Evolutionary conservation across 192 early-diverging fungal genomes (phyloP).

Genomic region (Gorgonomyces haynaldii): DNA sequence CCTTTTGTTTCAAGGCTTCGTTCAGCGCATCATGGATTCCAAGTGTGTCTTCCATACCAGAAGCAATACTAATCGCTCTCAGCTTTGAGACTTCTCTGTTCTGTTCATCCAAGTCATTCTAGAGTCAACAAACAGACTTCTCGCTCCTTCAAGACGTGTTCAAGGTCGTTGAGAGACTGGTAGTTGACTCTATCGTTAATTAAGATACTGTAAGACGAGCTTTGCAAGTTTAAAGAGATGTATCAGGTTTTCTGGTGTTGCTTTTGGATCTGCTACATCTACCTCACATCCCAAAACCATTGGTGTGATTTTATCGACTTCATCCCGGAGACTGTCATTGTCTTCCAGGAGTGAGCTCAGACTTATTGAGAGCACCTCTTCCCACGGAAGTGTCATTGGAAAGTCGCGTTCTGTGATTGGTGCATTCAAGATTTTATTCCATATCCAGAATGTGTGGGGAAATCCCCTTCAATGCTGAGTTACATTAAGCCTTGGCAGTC

Average conservation of each 20-base stretch:
- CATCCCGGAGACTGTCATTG: too few relatives aligned
- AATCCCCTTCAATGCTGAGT: too few relatives aligned
- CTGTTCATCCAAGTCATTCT: slow-evolving; percentile 6
- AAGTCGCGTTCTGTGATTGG: too few relatives aligned
- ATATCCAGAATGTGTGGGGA: too few relatives aligned
- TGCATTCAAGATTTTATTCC: too few relatives aligned
- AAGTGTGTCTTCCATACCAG: slow-evolving; percentile 16
- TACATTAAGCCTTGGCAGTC: slow-evolving; percentile 1
- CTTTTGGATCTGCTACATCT: slow-evolving; percentile 16
- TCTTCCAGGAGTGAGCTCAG: too few relatives aligned
- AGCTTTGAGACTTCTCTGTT: slow-evolving; percentile 10
- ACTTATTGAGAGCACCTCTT: too few relatives aligned
- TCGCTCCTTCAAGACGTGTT: slow-evolving; percentile 18
- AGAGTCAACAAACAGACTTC: slow-evolving; percentile 13
- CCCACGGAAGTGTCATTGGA: too few relatives aligned
- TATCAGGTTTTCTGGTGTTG: slow-evolving; percentile 23
- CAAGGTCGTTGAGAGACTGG: slow-evolving; percentile 24
- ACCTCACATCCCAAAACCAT: too few relatives aligned
- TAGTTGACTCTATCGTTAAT: slow-evolving; percentile 27
- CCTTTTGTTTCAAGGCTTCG: slow-evolving; percentile 23
- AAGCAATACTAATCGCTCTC: slow-evolving; percentile 3
- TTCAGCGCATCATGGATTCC: slow-evolving; percentile 25
- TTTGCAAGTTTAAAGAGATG: slow-evolving; percentile 32
- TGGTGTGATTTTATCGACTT: too few relatives aligned
- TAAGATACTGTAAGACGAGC: slow-evolving; percentile 33